Percentiles rank a stretch among this genome's conserved stretches.
phyloP scores from a whole-genome alignment of 202 grass and related monocot genomes.

The Panicum virgatum region DNA sequence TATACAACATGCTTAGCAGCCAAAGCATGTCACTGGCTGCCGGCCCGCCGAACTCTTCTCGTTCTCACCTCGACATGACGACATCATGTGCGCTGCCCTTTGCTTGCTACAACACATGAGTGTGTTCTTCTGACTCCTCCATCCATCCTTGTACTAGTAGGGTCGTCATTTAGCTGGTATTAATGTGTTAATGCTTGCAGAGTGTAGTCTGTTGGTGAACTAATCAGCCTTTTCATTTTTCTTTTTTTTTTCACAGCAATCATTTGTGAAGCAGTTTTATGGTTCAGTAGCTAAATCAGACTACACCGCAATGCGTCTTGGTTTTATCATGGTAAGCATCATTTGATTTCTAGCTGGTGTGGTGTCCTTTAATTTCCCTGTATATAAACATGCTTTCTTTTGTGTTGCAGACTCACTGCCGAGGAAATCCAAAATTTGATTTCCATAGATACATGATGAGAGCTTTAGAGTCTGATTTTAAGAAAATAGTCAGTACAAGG shows the following conservation, averaged over 20 bases:
- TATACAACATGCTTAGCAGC: no score
- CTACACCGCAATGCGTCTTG: constrained; percentile 70
- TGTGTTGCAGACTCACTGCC: constrained; percentile 65
- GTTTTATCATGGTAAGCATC: constrained; percentile 85
- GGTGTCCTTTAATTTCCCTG: not conserved
- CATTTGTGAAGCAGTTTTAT: constrained; percentile 84
- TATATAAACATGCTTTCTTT: constrained; percentile 1
- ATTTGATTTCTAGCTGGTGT: not conserved
- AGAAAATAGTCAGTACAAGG: constrained; percentile 86
- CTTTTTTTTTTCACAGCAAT: constrained; percentile 50
- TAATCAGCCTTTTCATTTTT: constrained; percentile 21
- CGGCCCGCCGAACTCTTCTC: no score
- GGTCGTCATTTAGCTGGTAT: no score
- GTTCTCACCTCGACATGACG: no score
- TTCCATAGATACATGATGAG: constrained; percentile 83
- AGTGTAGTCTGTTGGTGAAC: not conserved
- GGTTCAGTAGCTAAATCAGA: constrained; percentile 77
- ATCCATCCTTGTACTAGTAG: no score
- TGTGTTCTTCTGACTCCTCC: no score
- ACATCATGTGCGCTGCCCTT: no score
- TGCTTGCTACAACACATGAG: no score
- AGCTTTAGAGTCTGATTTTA: constrained; percentile 76
- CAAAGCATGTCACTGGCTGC: no score
- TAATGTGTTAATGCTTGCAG: not conserved
- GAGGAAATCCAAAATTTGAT: constrained; percentile 62